phyloP scores from a whole-genome alignment of 2,329 filamentous ascomycete genomes.

The Aspergillus floridensis region DNA sequence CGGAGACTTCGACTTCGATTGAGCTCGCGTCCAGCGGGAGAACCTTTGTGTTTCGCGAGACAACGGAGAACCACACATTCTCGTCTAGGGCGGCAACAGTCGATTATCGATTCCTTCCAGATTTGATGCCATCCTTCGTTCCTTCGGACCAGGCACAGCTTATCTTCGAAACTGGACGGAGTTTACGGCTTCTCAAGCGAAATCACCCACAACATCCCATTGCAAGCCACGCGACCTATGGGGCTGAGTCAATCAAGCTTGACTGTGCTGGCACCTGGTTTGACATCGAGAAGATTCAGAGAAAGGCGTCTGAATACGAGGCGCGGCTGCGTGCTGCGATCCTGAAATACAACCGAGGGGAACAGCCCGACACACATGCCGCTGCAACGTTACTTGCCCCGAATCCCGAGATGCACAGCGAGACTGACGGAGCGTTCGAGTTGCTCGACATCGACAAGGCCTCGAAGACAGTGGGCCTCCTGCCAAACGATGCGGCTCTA shows the following conservation, averaged over 20 bases:
- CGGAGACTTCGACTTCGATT: constrained; percentile 54
- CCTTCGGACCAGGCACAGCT: constrained; percentile 64
- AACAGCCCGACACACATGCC: constrained; percentile 24
- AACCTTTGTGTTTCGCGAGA: constrained; percentile 61
- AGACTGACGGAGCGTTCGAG: constrained; percentile 28
- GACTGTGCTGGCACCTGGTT: constrained; percentile 72
- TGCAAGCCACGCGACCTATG: constrained; percentile 50
- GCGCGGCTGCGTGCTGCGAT: constrained; percentile 37
- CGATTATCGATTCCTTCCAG: constrained; percentile 52
- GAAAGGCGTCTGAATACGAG: constrained; percentile 51
- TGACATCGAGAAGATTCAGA: constrained; percentile 63
- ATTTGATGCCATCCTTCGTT: constrained; percentile 70
- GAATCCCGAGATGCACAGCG: background rate
- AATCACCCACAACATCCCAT: constrained; percentile 72
- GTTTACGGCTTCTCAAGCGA: constrained; percentile 67
- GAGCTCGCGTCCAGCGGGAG: constrained; percentile 52
- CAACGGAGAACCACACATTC: constrained; percentile 59
- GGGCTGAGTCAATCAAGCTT: constrained; percentile 55
- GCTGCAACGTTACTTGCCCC: background rate
- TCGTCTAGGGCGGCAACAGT: constrained; percentile 59
- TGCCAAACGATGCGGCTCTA: constrained; percentile 23
- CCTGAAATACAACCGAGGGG: constrained; percentile 34
- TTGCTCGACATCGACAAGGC: constrained; percentile 37
- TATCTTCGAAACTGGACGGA: constrained; percentile 78
- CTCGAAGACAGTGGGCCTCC: constrained; percentile 23